These are phyloP conservation scores for Leptographium radiaticola DNA, from an alignment of 2,329 filamentous ascomycete genomes.

Conservation along the genomic window DNA sequence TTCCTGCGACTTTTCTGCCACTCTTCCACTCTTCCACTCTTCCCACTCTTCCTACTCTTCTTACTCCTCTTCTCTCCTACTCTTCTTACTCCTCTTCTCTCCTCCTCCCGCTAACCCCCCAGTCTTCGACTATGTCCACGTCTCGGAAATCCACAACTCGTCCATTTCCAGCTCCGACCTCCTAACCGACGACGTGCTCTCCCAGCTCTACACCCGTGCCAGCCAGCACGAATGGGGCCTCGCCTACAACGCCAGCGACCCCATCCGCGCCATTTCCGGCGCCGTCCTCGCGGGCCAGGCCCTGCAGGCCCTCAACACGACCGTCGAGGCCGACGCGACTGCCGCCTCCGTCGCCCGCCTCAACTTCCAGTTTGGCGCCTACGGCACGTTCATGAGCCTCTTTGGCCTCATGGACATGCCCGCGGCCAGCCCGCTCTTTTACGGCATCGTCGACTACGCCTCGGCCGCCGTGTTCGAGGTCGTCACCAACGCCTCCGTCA, in stretches of 20 bases:
- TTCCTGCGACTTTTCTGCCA: too few species aligned
- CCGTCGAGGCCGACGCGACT: constrained; percentile 22
- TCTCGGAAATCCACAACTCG: constrained; percentile 45
- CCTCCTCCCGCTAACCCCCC: background rate
- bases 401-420: constrained; percentile 45
- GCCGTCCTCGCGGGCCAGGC: constrained; percentile 44
- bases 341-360: constrained; percentile 25
- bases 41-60: background rate
- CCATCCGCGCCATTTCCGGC: constrained; percentile 44
- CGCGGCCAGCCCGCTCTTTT: constrained; percentile 47
- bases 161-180: constrained; percentile 45
- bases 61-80: background rate
- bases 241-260: constrained; percentile 66
- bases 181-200: constrained; percentile 44
- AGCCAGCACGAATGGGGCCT: constrained; percentile 71
- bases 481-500: constrained; percentile 38
- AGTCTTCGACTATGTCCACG: constrained; percentile 50
- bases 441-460: constrained; percentile 71
- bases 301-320: constrained; percentile 36
- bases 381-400: constrained; percentile 49
- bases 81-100: background rate
- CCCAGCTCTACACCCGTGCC: constrained; percentile 59
- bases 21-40: background rate
- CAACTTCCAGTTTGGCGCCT: constrained; percentile 46
- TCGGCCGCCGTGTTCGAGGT: constrained; percentile 70